These are phyloP conservation scores for Torulaspora quercuum DNA, from an alignment of 805 yeast species.

Conservation along the genomic window DNA sequence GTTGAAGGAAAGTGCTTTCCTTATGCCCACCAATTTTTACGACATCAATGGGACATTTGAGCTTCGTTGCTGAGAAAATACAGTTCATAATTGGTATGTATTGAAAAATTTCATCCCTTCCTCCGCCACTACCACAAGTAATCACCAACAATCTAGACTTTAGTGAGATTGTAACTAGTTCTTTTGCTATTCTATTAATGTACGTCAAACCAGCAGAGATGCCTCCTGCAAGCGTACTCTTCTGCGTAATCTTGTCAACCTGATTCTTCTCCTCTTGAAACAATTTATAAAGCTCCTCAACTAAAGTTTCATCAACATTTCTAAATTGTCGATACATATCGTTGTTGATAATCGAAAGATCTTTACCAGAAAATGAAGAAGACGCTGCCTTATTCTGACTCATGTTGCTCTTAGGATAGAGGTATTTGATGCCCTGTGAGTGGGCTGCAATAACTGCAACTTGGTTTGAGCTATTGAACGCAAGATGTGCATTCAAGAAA, in stretches of 20 bases:
- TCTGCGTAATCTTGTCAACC: slow-evolving; percentile 34
- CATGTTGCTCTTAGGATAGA: slow-evolving; percentile 54
- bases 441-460: slow-evolving; percentile 80
- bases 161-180: slow-evolving; percentile 43
- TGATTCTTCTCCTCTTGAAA: slow-evolving; percentile 36
- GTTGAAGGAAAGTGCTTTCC: slow-evolving; percentile 83
- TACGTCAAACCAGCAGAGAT: slow-evolving; percentile 77
- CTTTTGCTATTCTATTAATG: slow-evolving; percentile 61
- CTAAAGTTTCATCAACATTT: slow-evolving; percentile 68
- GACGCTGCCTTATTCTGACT: slow-evolving; percentile 15
- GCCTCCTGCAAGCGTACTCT: slow-evolving; percentile 67
- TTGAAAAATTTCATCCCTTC: slow-evolving; percentile 71
- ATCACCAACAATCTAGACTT: slow-evolving; percentile 65
- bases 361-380: slow-evolving; percentile 14
- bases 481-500: slow-evolving; percentile 80
- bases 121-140: slow-evolving; percentile 47
- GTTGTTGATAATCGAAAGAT: slow-evolving; percentile 40
- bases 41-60: slow-evolving; percentile 85
- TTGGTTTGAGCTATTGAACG: slow-evolving; percentile 77
- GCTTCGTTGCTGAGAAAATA: slow-evolving; percentile 92
- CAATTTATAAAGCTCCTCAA: slow-evolving; percentile 53
- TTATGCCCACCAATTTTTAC: slow-evolving; percentile 57
- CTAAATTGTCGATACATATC: slow-evolving; percentile 85
- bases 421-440: slow-evolving; percentile 60
- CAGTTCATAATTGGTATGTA: slow-evolving; percentile 94